Evolutionary conservation across 768 basidiomycete genomes (phyloP).

Genomic region (Lactifluus pinguis): DNA sequence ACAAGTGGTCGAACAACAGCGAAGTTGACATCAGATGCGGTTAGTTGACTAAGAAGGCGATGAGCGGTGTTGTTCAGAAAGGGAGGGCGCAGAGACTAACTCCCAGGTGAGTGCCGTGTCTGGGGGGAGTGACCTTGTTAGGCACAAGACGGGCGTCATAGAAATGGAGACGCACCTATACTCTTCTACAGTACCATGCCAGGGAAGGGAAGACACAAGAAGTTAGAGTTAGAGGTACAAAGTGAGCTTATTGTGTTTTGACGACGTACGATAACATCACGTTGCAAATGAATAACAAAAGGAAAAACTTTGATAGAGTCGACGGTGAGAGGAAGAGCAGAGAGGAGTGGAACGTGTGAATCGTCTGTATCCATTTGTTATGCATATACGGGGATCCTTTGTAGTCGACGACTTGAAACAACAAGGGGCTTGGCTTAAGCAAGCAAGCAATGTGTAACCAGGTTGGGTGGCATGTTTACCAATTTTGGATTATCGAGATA

Average conservation of each 20-base stretch:
- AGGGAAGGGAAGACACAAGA: background rate
- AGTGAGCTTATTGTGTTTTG: background rate
- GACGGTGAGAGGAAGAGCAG: slow-evolving; percentile 48
- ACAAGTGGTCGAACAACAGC: slow-evolving; percentile 70
- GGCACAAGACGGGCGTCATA: background rate
- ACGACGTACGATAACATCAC: slow-evolving; percentile 53
- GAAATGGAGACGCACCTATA: slow-evolving; percentile 20
- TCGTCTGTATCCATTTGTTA: slow-evolving; percentile 28
- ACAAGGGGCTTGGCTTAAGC: no score
- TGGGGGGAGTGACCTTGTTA: background rate
- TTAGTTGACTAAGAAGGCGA: slow-evolving; percentile 50
- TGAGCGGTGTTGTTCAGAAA: slow-evolving; percentile 6
- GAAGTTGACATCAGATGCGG: slow-evolving; percentile 77
- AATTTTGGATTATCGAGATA: background rate
- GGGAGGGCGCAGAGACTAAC: slow-evolving; percentile 36
- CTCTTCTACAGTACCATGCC: slow-evolving; percentile 21
- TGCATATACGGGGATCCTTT: slow-evolving; percentile 8
- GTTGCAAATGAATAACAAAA: slow-evolving; percentile 64
- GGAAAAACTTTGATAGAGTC: slow-evolving; percentile 69
- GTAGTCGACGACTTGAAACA: no score
- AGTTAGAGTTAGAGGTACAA: background rate
- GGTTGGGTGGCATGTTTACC: background rate
- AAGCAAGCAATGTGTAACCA: no score
- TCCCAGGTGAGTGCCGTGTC: slow-evolving; percentile 75
- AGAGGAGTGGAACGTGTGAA: slow-evolving; percentile 30